Evolutionary conservation across 495 filamentous ascomycete species (phyloP), one percentile per base, ranked within the genome.

Genomic region (Filosporella fistucella): DNA sequence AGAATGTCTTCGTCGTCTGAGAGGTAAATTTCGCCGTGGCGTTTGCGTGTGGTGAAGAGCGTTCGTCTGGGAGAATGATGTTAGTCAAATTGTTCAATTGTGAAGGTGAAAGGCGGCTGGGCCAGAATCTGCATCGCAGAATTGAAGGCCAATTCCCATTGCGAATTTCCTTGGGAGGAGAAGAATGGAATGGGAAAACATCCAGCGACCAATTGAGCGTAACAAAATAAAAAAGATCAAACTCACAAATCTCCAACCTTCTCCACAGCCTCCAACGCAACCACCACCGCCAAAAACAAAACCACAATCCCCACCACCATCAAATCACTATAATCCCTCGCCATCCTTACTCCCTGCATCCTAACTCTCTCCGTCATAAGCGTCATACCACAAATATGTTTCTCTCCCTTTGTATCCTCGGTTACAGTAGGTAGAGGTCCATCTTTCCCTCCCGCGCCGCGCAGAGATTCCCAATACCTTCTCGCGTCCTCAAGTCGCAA

Each of bases 301-400:
- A 63, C 48, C 8, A 60, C 63, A 21, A 71, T 47, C 14, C 58
- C 48, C 17, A 70, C 56, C 3, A 65, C 63, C 18, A 71, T 43
- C 47, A 71, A 52, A 39, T 70, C 68, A 30, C 66, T 67, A 29
- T 65, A 60, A 16, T 72, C 58, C n/a, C 60, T 56, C 42, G 57
- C 55, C 10, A 57, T 49, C 29, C 42, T 45, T n/a, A n/a, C n/a
- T n/a, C n/a, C n/a, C n/a, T n/a, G n/a, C 8, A 34, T 45, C 2
- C 44, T 34, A 13, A 39, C 32, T 2, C 39, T 22, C 25, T 22
- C 24, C n/a, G 34, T 21, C 17, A 7, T 21, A 21, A 11, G 20
- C 8, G 35, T 38, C 17, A 21, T 21, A 21, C 35, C 35, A 13
- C 43, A 54, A 7, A 40, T 2, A 4, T 33, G 12, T 5, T 30